Conservation (phyloP, 345 rosid species). For the Arabidopsis arenosa region DNA sequence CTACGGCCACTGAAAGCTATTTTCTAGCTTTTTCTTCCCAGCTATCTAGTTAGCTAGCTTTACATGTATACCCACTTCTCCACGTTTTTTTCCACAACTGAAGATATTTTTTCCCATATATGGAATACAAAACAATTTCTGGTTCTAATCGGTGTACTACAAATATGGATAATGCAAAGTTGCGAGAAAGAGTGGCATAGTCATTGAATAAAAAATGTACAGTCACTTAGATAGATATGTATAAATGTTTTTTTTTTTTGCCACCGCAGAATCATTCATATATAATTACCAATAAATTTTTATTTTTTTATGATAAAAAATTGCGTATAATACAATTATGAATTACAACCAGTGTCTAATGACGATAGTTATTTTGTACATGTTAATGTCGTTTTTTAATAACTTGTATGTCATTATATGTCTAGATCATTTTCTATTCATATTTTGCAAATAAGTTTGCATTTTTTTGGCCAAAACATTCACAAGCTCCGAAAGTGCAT, state of each 20-base stretch:
- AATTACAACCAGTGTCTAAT: background rate
- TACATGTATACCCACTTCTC: background rate
- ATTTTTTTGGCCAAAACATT: background rate
- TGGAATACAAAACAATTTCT: background rate
- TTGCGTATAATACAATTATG: no score
- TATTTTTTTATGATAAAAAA: no score
- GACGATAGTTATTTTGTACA: background rate
- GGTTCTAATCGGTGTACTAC: background rate
- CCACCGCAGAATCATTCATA: background rate
- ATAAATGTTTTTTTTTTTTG: background rate
- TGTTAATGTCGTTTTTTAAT: background rate
- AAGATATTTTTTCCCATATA: background rate
- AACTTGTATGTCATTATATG: background rate
- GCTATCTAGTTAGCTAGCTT: no score
- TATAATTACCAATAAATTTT: background rate
- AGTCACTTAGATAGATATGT: background rate
- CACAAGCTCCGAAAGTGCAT: slow-evolving; percentile 1
- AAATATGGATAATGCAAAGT: background rate
- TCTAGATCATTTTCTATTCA: background rate
- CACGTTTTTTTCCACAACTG: background rate
- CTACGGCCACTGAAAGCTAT: background rate
- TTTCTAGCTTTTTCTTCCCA: no score
- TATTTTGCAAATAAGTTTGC: background rate
- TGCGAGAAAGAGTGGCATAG: background rate
- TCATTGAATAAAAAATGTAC: background rate